Evolutionary conservation across 2,329 filamentous ascomycete genomes (phyloP), one percentile per base, ranked within the genome.

Genomic region (Peltaster fructicola): DNA sequence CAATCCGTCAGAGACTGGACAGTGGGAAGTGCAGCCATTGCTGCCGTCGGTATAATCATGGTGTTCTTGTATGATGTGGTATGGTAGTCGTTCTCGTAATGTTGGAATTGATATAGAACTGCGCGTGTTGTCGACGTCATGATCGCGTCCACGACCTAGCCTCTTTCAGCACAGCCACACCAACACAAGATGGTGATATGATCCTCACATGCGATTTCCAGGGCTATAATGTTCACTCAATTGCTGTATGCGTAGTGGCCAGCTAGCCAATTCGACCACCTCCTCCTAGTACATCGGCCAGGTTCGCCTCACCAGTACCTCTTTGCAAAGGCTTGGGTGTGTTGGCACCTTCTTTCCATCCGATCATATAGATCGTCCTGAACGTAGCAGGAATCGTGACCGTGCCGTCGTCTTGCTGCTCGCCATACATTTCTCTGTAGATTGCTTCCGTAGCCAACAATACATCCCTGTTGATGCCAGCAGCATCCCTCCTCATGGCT

Each of bases 361-460:
- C 88, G 52, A 98, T 98, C 84, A 95, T 93, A 51, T 88, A 92
- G 33, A 98, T 93, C 39, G 92, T 65, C 38, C 88, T 67, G 47
- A 93, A 98, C 0, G 88, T 98, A 1, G 88, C 88, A 1, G 88
- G 88, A 2, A 62, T 37, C 3, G 58, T 68, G 4, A 60, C 32
- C 2, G 56, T 66, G 11, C 67, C 76, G 40, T 79, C 75, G 20
- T 72, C 65, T 41, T 58, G 53, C 22, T 53, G 41, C 24, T 90
- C 82, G 10, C 79, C 84, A 50, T 98, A 82, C 29, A 98, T 54
- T 45, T 76, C 73, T 23, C 70, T 65, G 48, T 98, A 98, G 29
- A 98, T 92, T 19, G 71, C 78, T 36, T 95, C 79, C 14, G 71
- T 75, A 6, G 88, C 88, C 20, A 93, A 56, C 32, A 98, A 54